A percentile compares a stretch with the other conserved stretches of the same genome.
Conservation (phyloP, 169 alveolate genomes). For the Babesia ovata region DNA sequence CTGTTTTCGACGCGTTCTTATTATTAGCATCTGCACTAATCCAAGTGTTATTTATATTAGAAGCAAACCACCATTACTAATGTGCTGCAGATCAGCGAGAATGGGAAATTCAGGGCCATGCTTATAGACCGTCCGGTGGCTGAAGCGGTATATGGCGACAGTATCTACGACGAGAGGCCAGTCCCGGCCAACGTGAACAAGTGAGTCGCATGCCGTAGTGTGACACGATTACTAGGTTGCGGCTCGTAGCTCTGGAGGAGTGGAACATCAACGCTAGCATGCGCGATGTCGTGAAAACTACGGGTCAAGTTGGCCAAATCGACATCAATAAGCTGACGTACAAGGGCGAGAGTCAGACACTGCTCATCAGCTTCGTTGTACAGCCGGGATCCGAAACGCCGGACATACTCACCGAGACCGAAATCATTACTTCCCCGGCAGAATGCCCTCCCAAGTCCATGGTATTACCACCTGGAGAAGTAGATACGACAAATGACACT, state of each 20-base stretch:
- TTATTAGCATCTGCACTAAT: conserved; percentile 14
- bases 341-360: conserved; percentile 48
- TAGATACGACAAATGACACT: conserved; percentile 32
- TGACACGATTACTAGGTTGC: conserved; percentile 43
- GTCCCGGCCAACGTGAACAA: conserved; percentile 64
- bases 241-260: conserved; percentile 63
- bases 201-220: conserved; percentile 9
- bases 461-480: conserved; percentile 64
- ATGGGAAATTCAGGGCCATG: conserved; percentile 67
- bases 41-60: not conserved
- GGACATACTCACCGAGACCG: conserved; percentile 53
- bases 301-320: conserved; percentile 65
- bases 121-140: conserved; percentile 71
- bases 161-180: conserved; percentile 72
- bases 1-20: not conserved
- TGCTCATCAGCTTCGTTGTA: conserved; percentile 34
- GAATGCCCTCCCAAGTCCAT: conserved; percentile 66
- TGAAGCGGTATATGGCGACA: conserved; percentile 76
- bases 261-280: conserved; percentile 55
- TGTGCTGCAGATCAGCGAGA: conserved; percentile 64
- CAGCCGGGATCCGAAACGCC: conserved; percentile 37
- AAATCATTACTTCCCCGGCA: conserved; percentile 37
- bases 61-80: not conserved
- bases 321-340: conserved; percentile 50
- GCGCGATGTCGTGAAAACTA: conserved; percentile 50